Conservation (phyloP, 2,329 filamentous ascomycete species). For the Aspergillus brunneoviolaceus region DNA sequence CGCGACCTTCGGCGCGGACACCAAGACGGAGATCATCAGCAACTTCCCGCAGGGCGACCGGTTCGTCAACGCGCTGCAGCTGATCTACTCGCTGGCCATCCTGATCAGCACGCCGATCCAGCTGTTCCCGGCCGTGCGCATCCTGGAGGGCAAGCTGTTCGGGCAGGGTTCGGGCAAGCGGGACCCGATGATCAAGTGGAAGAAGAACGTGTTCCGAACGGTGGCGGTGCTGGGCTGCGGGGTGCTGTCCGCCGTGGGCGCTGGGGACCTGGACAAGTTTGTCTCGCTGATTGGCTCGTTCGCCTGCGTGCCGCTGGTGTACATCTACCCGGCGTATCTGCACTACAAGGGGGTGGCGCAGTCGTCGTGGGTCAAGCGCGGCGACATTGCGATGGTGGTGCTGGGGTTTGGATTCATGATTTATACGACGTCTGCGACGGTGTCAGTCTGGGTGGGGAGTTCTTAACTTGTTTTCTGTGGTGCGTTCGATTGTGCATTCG, state of each 20-base stretch:
- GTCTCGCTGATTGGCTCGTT: slow-evolving; percentile 93
- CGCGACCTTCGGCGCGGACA: slow-evolving; percentile 87
- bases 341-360: slow-evolving; percentile 68
- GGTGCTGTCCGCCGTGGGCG: slow-evolving; percentile 81
- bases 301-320: slow-evolving; percentile 92
- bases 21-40: slow-evolving; percentile 90
- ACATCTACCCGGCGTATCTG: slow-evolving; percentile 83
- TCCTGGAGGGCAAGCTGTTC: slow-evolving; percentile 88
- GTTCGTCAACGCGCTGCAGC: slow-evolving; percentile 89
- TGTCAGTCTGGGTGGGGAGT: slow-evolving; percentile 34
- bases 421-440: slow-evolving; percentile 67
- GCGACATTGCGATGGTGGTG: slow-evolving; percentile 63
- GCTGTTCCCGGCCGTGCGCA: slow-evolving; percentile 93
- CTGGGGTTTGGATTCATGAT: slow-evolving; percentile 67
- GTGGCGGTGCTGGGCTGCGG: slow-evolving; percentile 83
- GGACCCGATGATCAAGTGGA: slow-evolving; percentile 96
- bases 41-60: slow-evolving; percentile 92
- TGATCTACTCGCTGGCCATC: slow-evolving; percentile 90
- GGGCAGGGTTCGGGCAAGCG: slow-evolving; percentile 86
- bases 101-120: slow-evolving; percentile 88
- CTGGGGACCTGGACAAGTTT: slow-evolving; percentile 91
- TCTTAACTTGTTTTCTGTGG: background rate
- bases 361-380: slow-evolving; percentile 54
- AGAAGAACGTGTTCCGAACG: slow-evolving; percentile 95
- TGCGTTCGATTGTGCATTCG: no score